These are phyloP conservation scores for Neurospora sp. DNA, from an alignment of 2,329 filamentous ascomycete species.

Conservation along the genomic window DNA sequence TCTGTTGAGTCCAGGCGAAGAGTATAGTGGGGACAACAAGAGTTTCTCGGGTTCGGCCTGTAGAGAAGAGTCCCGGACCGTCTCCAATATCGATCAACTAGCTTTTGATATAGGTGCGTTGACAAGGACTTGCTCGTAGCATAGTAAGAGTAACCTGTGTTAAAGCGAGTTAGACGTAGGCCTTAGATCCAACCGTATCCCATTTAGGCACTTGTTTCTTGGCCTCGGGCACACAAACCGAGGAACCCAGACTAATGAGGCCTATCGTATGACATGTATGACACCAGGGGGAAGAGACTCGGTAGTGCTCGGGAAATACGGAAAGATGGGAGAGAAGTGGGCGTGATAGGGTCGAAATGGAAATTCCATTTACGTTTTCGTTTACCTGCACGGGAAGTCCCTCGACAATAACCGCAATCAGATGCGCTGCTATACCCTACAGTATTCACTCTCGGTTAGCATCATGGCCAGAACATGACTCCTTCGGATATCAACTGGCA, in stretches of 20 bases:
- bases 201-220: neutral
- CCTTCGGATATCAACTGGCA: neutral
- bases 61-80: slow-evolving; percentile 63
- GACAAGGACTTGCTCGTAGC: slow-evolving; percentile 50
- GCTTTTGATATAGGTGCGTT: slow-evolving; percentile 56
- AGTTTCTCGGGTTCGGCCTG: slow-evolving; percentile 64
- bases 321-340: neutral
- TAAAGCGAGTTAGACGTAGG: neutral
- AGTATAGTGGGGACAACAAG: slow-evolving; percentile 89
- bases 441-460: slow-evolving; percentile 1
- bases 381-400: slow-evolving; percentile 37
- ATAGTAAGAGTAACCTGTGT: slow-evolving; percentile 63
- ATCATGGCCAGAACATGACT: neutral
- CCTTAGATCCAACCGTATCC: neutral
- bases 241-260: neutral
- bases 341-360: slow-evolving; percentile 5
- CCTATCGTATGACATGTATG: neutral
- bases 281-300: neutral
- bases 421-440: slow-evolving; percentile 42
- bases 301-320: neutral
- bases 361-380: slow-evolving; percentile 32
- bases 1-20: slow-evolving; percentile 58
- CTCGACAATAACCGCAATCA: slow-evolving; percentile 43
- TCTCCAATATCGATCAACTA: slow-evolving; percentile 71
- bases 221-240: neutral